phyloP scores from a whole-genome alignment of 2,329 filamentous ascomycete species.

The Parasarocladium wereldwijsianum region DNA sequence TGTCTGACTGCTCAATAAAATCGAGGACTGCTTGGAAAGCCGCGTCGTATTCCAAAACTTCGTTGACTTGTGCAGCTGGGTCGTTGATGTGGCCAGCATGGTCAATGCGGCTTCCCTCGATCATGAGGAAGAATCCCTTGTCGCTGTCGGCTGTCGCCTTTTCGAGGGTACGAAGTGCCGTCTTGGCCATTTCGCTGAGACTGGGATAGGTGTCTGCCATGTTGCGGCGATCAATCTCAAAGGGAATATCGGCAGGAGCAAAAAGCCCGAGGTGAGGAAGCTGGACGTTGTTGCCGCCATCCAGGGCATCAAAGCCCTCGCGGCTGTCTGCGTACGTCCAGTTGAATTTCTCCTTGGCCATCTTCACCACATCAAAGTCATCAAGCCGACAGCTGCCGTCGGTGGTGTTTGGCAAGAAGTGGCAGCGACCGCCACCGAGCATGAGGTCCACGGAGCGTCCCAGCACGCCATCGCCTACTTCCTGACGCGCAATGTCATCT shows the following conservation, averaged over 20 bases:
- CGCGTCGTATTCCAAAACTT: conserved; percentile 90
- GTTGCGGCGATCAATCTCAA: conserved; percentile 77
- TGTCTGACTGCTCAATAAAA: conserved; percentile 62
- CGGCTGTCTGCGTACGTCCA: conserved; percentile 68
- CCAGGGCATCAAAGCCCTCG: conserved; percentile 59
- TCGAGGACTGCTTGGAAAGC: conserved; percentile 72
- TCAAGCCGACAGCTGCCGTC: conserved; percentile 72
- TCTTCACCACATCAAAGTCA: conserved; percentile 54
- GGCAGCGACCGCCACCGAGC: conserved; percentile 83
- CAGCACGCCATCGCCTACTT: conserved; percentile 76
- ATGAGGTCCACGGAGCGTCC: conserved; percentile 84
- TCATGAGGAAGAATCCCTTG: conserved; percentile 96
- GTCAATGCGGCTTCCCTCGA: conserved; percentile 91
- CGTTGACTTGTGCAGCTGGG: conserved; percentile 70
- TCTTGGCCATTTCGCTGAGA: conserved; percentile 78
- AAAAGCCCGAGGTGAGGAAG: conserved; percentile 80
- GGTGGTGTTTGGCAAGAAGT: conserved; percentile 75
- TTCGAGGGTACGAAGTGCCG: conserved; percentile 65
- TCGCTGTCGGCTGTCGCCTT: conserved; percentile 72
- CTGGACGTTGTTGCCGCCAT: conserved; percentile 50
- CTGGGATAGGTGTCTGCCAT: conserved; percentile 73
- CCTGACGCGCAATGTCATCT: conserved; percentile 83
- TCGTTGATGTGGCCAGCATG: conserved; percentile 84
- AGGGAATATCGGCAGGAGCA: conserved; percentile 71
- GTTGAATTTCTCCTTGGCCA: conserved; percentile 61